Evolutionary conservation across 2,329 filamentous ascomycete species (phyloP).

Genomic region (Fragosphaeria purpurea): DNA sequence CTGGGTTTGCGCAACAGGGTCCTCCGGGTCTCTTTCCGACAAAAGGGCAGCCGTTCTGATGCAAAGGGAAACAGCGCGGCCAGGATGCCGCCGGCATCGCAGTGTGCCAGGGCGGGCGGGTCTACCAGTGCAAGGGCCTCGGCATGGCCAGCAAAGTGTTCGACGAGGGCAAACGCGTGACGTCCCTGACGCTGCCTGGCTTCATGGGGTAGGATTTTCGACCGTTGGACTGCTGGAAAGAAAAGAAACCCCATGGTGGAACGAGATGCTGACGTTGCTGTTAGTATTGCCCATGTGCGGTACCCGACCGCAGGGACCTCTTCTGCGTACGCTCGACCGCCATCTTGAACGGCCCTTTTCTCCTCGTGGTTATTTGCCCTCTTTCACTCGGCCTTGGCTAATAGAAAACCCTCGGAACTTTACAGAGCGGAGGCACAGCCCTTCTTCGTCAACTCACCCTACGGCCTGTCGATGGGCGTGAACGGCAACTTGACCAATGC

Average conservation of each 20-base stretch:
- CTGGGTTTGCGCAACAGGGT: too few species aligned
- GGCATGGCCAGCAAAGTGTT: constrained; percentile 70
- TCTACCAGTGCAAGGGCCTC: constrained; percentile 85
- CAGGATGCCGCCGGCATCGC: constrained; percentile 87
- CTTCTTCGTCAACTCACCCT: constrained; percentile 83
- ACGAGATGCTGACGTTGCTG: too few species aligned
- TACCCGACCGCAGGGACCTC: constrained; percentile 86
- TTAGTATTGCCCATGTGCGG: constrained; percentile 64
- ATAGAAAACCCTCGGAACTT: background rate
- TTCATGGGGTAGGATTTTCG: constrained; percentile 53
- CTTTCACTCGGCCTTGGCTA: background rate
- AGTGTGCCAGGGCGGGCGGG: constrained; percentile 63
- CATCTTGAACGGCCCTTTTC: background rate
- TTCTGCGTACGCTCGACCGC: constrained; percentile 21
- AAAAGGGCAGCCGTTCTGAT: background rate
- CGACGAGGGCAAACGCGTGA: constrained; percentile 61
- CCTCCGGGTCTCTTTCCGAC: background rate
- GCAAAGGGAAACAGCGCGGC: constrained; percentile 38
- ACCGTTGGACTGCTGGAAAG: background rate
- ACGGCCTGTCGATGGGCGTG: constrained; percentile 70
- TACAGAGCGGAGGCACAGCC: constrained; percentile 76
- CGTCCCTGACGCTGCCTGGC: constrained; percentile 57
- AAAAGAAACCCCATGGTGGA: too few species aligned
- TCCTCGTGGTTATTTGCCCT: background rate
- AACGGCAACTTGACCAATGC: constrained; percentile 85